A percentile compares a stretch with the other conserved stretches of the same genome.
These are phyloP conservation scores for Tylopilus sp. DNA, from an alignment of 768 basidiomycete species.

Conservation along the genomic window DNA sequence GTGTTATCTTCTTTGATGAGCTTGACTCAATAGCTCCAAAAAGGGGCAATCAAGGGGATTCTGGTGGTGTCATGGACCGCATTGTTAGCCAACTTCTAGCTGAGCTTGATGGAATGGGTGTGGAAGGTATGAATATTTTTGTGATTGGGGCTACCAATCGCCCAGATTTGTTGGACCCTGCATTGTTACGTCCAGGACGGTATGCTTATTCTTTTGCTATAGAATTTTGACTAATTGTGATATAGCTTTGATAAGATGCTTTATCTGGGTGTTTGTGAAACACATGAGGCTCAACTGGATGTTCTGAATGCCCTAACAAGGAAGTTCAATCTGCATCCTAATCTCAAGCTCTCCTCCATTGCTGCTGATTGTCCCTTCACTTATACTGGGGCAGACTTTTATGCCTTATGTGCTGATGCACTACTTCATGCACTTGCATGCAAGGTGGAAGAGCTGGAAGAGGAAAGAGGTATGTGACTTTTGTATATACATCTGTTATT, in stretches of 20 bases:
- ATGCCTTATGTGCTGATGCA: conserved; percentile 95
- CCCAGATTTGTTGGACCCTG: conserved; percentile 88
- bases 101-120: conserved; percentile 88
- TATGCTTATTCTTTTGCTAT: conserved; percentile 28
- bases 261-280: conserved; percentile 89
- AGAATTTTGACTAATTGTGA: background rate
- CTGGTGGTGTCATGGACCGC: conserved; percentile 96
- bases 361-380: conserved; percentile 84
- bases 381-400: conserved; percentile 97
- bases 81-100: conserved; percentile 94
- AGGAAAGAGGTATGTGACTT: conserved; percentile 53
- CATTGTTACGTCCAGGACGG: conserved; percentile 86
- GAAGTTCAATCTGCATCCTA: conserved; percentile 80
- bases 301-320: conserved; percentile 89
- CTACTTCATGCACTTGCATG: conserved; percentile 93
- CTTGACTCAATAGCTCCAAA: conserved; percentile 94
- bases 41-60: conserved; percentile 92
- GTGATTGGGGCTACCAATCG: conserved; percentile 96
- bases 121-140: conserved; percentile 71
- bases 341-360: conserved; percentile 57
- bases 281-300: conserved; percentile 78
- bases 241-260: conserved; percentile 92
- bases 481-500: background rate
- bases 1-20: conserved; percentile 97
- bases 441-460: conserved; percentile 77